These are phyloP conservation scores for Leucaena leucocephala DNA, from an alignment of 306 rosid genomes.

Conservation along the genomic window DNA sequence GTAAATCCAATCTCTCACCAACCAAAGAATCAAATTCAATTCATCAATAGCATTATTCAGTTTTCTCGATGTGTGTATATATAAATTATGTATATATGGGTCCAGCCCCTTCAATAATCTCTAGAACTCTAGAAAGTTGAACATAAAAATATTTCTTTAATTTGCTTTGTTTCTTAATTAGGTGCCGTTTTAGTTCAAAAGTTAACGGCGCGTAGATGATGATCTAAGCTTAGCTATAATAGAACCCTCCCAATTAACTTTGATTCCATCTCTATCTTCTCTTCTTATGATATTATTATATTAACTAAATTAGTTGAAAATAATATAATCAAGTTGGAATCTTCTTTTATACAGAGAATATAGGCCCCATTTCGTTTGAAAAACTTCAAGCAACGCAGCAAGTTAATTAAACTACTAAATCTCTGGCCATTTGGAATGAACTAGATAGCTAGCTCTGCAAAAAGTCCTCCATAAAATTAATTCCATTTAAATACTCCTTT, in stretches of 20 bases:
- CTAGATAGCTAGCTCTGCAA: neutral
- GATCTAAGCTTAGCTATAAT: neutral
- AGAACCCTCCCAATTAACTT: neutral
- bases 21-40: slow-evolving; percentile 1
- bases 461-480: neutral
- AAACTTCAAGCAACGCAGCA: neutral
- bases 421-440: neutral
- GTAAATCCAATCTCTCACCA: slow-evolving; percentile 24
- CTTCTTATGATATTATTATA: neutral
- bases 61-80: neutral
- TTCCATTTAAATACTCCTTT: no score
- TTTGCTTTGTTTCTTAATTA: neutral
- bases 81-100: neutral
- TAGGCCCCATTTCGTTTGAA: slow-evolving; percentile 15
- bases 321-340: neutral
- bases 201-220: neutral
- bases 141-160: neutral
- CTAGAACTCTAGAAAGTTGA: neutral
- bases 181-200: neutral
- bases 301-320: slow-evolving; percentile 11
- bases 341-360: slow-evolving; percentile 1
- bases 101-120: neutral
- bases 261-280: neutral
- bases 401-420: neutral
- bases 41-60: neutral